phyloP scores from a whole-genome alignment of 1,284 basidiomycete species.

The Tremellales sp. region DNA sequence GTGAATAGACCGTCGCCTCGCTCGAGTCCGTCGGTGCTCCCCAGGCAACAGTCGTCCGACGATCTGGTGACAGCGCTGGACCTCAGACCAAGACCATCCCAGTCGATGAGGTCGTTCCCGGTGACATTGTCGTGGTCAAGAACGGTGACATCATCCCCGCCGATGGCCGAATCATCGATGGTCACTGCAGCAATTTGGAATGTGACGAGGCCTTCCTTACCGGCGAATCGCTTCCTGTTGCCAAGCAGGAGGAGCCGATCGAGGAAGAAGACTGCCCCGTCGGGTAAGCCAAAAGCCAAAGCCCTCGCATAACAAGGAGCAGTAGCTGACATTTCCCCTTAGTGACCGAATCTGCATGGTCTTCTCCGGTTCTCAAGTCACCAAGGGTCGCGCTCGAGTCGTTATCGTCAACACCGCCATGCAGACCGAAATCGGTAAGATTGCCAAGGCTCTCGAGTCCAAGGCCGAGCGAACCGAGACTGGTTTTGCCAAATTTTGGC shows the following conservation, averaged over 20 bases:
- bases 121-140: conserved; percentile 59
- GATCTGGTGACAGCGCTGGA: conserved; percentile 30
- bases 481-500: conserved; percentile 44
- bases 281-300: conserved; percentile 50
- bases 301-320: too few species aligned
- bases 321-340: too few species aligned
- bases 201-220: conserved; percentile 66
- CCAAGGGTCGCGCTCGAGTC: conserved; percentile 61
- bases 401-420: conserved; percentile 62
- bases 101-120: conserved; percentile 60
- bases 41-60: conserved; percentile 57
- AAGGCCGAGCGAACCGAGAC: conserved; percentile 44
- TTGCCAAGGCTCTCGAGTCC: conserved; percentile 53
- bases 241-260: conserved; percentile 54
- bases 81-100: conserved; percentile 53
- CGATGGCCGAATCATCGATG: conserved; percentile 54
- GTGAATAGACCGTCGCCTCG: conserved; percentile 45
- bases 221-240: conserved; percentile 61
- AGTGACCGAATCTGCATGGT: conserved; percentile 46
- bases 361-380: conserved; percentile 60
- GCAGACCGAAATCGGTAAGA: conserved; percentile 62
- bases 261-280: conserved; percentile 52
- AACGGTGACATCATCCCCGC: conserved; percentile 62
- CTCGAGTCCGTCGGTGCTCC: conserved; percentile 54
- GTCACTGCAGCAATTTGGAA: conserved; percentile 53